phyloP scores from a whole-genome alignment of 805 yeast species.

The Lipomyces lipofer region DNA sequence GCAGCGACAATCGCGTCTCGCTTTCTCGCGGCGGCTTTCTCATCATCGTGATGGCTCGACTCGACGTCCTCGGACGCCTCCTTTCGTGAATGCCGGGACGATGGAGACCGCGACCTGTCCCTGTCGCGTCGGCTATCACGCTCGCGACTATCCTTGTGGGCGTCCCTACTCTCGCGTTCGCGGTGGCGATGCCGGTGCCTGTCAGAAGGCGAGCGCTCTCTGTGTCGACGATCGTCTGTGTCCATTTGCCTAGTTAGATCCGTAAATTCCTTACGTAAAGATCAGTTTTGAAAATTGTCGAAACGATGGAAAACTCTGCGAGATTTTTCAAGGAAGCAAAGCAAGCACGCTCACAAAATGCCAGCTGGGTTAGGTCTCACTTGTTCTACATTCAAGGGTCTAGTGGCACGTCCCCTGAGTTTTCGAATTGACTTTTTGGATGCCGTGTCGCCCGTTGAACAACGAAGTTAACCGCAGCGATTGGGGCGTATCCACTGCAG shows the following conservation, averaged over 20 bases:
- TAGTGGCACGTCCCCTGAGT: too few relatives aligned
- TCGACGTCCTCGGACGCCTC: background rate
- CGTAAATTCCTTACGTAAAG: too few relatives aligned
- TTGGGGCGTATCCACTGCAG: too few relatives aligned
- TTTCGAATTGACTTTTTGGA: too few relatives aligned
- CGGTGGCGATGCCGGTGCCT: conserved; percentile 5
- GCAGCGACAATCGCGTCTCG: conserved; percentile 37
- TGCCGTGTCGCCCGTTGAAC: too few relatives aligned
- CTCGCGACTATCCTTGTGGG: conserved; percentile 22
- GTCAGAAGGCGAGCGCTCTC: conserved; percentile 7
- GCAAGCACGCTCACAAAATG: too few relatives aligned
- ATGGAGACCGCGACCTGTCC: conserved; percentile 23
- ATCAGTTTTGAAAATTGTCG: too few relatives aligned
- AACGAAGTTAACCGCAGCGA: too few relatives aligned
- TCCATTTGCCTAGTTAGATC: background rate
- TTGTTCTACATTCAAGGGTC: too few relatives aligned
- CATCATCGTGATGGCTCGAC: background rate
- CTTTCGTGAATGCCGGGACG: background rate
- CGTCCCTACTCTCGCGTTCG: conserved; percentile 5
- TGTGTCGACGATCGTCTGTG: conserved; percentile 1
- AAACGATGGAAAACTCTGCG: too few relatives aligned
- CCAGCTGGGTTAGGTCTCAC: too few relatives aligned
- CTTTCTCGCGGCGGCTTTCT: conserved; percentile 16
- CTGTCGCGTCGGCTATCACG: conserved; percentile 29
- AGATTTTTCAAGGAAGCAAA: conserved; percentile 7